phyloP scores from a whole-genome alignment of 2,329 filamentous ascomycete genomes.

The Periconia sp. region DNA sequence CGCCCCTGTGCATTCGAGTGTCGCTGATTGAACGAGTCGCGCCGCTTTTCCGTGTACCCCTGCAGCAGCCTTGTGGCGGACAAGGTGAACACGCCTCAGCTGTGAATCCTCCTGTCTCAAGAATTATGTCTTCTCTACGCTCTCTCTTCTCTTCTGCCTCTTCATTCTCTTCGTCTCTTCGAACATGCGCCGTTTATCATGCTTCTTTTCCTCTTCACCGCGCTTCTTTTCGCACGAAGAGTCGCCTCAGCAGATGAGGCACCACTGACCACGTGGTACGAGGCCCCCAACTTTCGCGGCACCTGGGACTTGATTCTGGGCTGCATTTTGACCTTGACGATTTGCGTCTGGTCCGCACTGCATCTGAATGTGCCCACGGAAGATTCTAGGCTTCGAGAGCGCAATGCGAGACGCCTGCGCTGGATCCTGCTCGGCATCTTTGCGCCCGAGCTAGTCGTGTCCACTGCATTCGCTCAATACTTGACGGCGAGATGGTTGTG shows the following conservation, averaged over 20 bases:
- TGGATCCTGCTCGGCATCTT: slow-evolving; percentile 31
- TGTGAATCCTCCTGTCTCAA: slow-evolving; percentile 4
- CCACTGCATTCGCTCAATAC: slow-evolving; percentile 30
- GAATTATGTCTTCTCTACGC: slow-evolving; percentile 1
- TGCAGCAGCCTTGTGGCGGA: no score
- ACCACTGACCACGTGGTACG: slow-evolving; percentile 21
- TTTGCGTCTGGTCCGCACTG: slow-evolving; percentile 31
- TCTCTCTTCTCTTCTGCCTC: background rate
- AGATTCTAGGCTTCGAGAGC: slow-evolving; percentile 18
- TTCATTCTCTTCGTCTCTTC: background rate
- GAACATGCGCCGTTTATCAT: slow-evolving; percentile 3
- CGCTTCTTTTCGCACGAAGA: slow-evolving; percentile 10
- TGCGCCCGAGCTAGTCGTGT: slow-evolving; percentile 32
- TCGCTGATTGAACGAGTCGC: no score
- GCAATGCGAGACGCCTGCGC: slow-evolving; percentile 19
- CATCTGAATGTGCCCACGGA: slow-evolving; percentile 29
- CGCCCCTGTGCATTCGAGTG: no score
- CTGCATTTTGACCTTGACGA: slow-evolving; percentile 26
- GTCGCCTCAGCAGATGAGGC: slow-evolving; percentile 6
- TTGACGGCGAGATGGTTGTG: slow-evolving; percentile 25
- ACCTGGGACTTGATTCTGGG: slow-evolving; percentile 26
- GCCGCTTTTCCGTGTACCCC: no score
- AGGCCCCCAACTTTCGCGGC: slow-evolving; percentile 19
- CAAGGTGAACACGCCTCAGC: slow-evolving; percentile 5
- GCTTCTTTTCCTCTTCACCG: slow-evolving; percentile 11